Conservation (phyloP, 257 asterid species). For the Solanum paucissectum region DNA sequence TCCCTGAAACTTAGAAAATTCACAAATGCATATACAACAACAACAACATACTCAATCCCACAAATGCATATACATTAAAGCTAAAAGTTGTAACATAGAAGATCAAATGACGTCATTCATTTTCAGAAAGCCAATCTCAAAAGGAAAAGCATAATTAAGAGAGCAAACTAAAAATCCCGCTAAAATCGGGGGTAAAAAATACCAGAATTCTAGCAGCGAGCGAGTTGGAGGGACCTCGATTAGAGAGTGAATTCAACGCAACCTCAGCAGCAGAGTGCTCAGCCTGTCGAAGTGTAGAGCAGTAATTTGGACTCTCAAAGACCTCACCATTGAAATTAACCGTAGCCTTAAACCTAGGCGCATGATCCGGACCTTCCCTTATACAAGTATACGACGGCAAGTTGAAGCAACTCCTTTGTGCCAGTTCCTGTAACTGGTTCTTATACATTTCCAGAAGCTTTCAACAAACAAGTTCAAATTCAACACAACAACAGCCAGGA, state of each 20-base stretch:
- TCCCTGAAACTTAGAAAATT: background rate
- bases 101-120: background rate
- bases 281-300: slow-evolving; percentile 30
- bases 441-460: slow-evolving; percentile 22
- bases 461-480: background rate
- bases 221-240: slow-evolving; percentile 27
- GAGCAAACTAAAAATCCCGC: background rate
- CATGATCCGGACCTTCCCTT: slow-evolving; percentile 44
- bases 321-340: slow-evolving; percentile 34
- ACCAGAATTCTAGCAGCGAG: slow-evolving; percentile 19
- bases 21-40: background rate
- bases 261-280: slow-evolving; percentile 43
- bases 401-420: slow-evolving; percentile 40
- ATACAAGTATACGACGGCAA: slow-evolving; percentile 28
- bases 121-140: background rate
- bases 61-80: background rate
- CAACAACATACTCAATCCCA: background rate
- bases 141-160: background rate
- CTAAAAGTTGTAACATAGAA: background rate
- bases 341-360: slow-evolving; percentile 34
- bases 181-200: background rate
- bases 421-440: slow-evolving; percentile 33
- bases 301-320: slow-evolving; percentile 28
- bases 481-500: background rate
- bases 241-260: slow-evolving; percentile 28